These are phyloP conservation scores for Thielaviopsis cerberus DNA, from an alignment of 2,329 filamentous ascomycete genomes.

Conservation along the genomic window DNA sequence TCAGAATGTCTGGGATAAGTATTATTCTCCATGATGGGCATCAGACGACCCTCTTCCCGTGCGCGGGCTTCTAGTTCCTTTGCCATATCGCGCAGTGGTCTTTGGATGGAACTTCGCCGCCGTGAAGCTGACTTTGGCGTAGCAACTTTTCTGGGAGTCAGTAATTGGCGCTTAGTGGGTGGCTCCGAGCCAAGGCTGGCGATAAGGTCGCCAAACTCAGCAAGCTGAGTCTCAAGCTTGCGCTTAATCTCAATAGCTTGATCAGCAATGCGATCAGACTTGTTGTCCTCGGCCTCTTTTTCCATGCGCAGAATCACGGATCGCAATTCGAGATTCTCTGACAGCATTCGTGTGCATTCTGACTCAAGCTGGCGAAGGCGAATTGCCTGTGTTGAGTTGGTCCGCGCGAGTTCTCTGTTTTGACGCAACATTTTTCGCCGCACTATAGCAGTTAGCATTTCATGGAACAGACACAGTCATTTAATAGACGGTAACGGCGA, in stretches of 20 bases:
- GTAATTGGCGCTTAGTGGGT: slow-evolving; percentile 29
- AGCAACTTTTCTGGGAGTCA: slow-evolving; percentile 23
- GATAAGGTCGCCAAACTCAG: slow-evolving; percentile 50
- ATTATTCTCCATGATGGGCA: slow-evolving; percentile 53
- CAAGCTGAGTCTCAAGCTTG: slow-evolving; percentile 52
- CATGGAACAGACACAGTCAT: no score
- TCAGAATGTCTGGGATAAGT: slow-evolving; percentile 47
- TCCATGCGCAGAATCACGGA: slow-evolving; percentile 53
- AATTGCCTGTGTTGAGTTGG: slow-evolving; percentile 59
- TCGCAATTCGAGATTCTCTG: slow-evolving; percentile 60
- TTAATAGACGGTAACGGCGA: no score
- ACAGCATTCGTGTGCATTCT: slow-evolving; percentile 54
- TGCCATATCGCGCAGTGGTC: slow-evolving; percentile 36
- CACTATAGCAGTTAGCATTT: slow-evolving; percentile 28
- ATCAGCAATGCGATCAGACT: slow-evolving; percentile 40
- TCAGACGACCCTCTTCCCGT: slow-evolving; percentile 35
- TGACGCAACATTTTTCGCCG: slow-evolving; percentile 64
- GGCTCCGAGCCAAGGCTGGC: slow-evolving; percentile 45
- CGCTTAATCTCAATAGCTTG: slow-evolving; percentile 51
- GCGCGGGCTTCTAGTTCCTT: slow-evolving; percentile 34
- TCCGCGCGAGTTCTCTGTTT: slow-evolving; percentile 65
- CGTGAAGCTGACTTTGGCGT: slow-evolving; percentile 25
- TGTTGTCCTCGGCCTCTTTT: slow-evolving; percentile 44
- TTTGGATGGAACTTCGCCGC: slow-evolving; percentile 32
- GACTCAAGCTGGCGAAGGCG: slow-evolving; percentile 60